phyloP scores from a whole-genome alignment of 192 early-diverging fungal genomes.

The Coemansia guatemalensis region DNA sequence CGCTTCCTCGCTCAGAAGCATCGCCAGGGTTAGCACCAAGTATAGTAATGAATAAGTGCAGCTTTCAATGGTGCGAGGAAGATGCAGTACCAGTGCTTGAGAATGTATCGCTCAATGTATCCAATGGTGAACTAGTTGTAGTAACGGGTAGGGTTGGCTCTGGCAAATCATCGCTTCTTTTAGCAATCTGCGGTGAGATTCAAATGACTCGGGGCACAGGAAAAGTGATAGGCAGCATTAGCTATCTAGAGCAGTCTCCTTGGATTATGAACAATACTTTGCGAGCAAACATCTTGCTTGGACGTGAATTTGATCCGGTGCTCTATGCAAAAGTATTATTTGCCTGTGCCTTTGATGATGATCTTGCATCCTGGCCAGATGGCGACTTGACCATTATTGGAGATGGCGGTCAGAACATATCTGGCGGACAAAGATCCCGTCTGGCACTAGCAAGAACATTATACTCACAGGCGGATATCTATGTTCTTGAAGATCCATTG shows the following conservation, averaged over 20 bases:
- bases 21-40: neutral
- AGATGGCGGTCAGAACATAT: constrained; percentile 22
- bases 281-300: constrained; percentile 19
- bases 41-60: constrained; percentile 17
- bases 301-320: constrained; percentile 13
- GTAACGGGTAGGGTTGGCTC: constrained; percentile 79
- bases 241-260: constrained; percentile 76
- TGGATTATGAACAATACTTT: constrained; percentile 59
- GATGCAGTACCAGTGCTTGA: neutral
- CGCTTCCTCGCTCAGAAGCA: constrained; percentile 18
- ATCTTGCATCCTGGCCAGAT: constrained; percentile 57
- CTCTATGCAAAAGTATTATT: constrained; percentile 55
- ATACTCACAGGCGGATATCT: constrained; percentile 22
- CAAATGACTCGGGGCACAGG: constrained; percentile 51
- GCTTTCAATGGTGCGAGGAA: constrained; percentile 17
- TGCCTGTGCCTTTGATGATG: constrained; percentile 57
- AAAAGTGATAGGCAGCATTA: constrained; percentile 61
- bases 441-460: too few relatives aligned
- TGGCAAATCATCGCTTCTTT: constrained; percentile 81
- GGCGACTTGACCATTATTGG: constrained; percentile 48
- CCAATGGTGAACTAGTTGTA: constrained; percentile 64
- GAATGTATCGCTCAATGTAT: constrained; percentile 55
- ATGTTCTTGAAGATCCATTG: constrained; percentile 80
- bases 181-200: constrained; percentile 80
- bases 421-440: constrained; percentile 18